These are phyloP conservation scores for Sclerotinia borealis DNA, from an alignment of 2,329 filamentous ascomycete genomes.

Conservation along the genomic window DNA sequence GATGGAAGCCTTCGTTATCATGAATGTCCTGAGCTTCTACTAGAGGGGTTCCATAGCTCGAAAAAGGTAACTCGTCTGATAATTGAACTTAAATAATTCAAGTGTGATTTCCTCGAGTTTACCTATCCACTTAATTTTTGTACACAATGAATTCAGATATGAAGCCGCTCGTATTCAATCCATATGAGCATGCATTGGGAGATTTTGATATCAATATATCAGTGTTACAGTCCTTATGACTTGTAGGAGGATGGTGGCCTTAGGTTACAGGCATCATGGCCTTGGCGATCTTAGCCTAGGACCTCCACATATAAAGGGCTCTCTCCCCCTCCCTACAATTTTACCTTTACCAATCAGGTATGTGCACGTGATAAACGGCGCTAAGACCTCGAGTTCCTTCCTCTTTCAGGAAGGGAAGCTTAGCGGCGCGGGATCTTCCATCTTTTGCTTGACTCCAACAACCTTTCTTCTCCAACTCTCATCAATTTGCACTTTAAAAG, in stretches of 20 bases:
- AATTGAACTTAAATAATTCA: not conserved
- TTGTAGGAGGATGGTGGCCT: too few relatives aligned
- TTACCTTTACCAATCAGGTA: too few relatives aligned
- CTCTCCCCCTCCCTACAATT: too few relatives aligned
- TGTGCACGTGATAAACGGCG: not conserved
- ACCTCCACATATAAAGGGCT: too few relatives aligned
- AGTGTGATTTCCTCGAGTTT: too few relatives aligned
- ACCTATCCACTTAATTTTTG: too few relatives aligned
- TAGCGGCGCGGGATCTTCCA: not conserved
- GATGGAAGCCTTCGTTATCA: not conserved
- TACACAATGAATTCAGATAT: not conserved
- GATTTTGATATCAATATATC: not conserved
- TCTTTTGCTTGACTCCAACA: not conserved
- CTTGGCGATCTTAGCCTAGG: too few relatives aligned
- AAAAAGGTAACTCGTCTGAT: not conserved
- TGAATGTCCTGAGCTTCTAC: not conserved
- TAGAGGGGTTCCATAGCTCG: not conserved
- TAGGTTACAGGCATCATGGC: too few relatives aligned
- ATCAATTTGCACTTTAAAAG: too few relatives aligned
- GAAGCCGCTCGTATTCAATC: not conserved
- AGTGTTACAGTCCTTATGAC: too few relatives aligned
- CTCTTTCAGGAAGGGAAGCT: not conserved
- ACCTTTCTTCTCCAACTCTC: not conserved
- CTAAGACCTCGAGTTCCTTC: constrained; percentile 2
- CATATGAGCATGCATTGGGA: not conserved